A percentile compares a stretch with the other conserved stretches of the same genome.
phyloP scores from a whole-genome alignment of 768 basidiomycete species.

The Cystobasidium onofrii region DNA sequence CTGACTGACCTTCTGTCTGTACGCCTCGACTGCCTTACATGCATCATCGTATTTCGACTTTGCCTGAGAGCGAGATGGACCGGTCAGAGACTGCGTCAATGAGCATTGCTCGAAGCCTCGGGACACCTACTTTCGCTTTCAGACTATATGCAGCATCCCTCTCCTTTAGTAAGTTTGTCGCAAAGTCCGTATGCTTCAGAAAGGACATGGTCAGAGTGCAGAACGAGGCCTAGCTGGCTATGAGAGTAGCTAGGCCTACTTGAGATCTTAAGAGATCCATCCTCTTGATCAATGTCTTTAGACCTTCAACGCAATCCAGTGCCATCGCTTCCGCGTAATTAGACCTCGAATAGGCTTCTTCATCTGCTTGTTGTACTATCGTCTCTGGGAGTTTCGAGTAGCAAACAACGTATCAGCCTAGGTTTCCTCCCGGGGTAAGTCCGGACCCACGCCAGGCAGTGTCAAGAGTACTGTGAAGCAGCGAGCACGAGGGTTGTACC shows the following conservation, averaged over 20 bases:
- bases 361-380: conserved; percentile 18
- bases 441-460: conserved; percentile 8
- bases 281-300: conserved; percentile 5
- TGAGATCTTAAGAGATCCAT: conserved; percentile 17
- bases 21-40: conserved; percentile 7
- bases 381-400: background rate
- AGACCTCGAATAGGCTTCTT: conserved; percentile 28
- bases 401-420: background rate
- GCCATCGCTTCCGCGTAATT: conserved; percentile 24
- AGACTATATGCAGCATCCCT: conserved; percentile 11
- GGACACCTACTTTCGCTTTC: conserved; percentile 14
- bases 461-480: conserved; percentile 19
- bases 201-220: too few species aligned
- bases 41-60: conserved; percentile 20
- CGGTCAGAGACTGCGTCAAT: background rate
- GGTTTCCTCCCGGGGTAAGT: background rate
- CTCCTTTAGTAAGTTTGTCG: conserved; percentile 16
- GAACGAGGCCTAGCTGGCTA: too few species aligned
- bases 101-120: background rate
- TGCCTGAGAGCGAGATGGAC: background rate
- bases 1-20: conserved; percentile 19
- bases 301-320: conserved; percentile 1
- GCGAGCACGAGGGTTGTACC: background rate
- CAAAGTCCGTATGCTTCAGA: conserved; percentile 23
- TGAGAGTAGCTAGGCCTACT: background rate